Conservation (phyloP, 176 grass and related monocot genomes). For the Carex kokanica region DNA sequence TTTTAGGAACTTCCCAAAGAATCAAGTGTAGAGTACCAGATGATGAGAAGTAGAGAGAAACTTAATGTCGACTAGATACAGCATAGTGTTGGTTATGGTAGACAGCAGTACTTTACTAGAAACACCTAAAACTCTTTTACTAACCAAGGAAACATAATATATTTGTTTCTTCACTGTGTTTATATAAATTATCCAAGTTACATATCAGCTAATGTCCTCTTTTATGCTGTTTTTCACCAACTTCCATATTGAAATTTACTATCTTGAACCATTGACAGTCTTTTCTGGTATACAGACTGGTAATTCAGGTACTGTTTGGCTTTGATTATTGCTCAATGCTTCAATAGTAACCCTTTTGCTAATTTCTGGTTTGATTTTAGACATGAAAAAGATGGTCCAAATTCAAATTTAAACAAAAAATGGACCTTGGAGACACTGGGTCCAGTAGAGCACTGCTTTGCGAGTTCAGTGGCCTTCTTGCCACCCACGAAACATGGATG, state of each 20-base stretch:
- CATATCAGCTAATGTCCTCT: neutral
- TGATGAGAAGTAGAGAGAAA: neutral
- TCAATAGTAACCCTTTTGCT: conserved; percentile 1
- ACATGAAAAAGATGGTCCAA: neutral
- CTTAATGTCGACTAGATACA: neutral
- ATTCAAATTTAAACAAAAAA: conserved; percentile 23
- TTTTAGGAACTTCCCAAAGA: neutral
- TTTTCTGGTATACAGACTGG: neutral
- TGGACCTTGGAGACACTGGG: conserved; percentile 56
- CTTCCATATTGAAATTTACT: neutral
- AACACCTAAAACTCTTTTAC: neutral
- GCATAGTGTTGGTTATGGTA: neutral
- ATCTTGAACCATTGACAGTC: neutral
- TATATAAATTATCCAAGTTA: neutral
- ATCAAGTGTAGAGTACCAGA: neutral
- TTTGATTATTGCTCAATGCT: conserved; percentile 19
- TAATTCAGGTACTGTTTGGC: conserved; percentile 8
- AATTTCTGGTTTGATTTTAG: neutral
- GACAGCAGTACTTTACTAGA: neutral
- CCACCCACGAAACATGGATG: conserved; percentile 88
- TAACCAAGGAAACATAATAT: neutral
- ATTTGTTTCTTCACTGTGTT: neutral
- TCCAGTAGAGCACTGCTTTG: conserved; percentile 52
- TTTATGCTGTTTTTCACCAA: neutral
- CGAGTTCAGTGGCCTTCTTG: conserved; percentile 73